These are phyloP conservation scores for Colletotrichum sp. DNA, from an alignment of 2,329 filamentous ascomycete genomes.

Conservation along the genomic window DNA sequence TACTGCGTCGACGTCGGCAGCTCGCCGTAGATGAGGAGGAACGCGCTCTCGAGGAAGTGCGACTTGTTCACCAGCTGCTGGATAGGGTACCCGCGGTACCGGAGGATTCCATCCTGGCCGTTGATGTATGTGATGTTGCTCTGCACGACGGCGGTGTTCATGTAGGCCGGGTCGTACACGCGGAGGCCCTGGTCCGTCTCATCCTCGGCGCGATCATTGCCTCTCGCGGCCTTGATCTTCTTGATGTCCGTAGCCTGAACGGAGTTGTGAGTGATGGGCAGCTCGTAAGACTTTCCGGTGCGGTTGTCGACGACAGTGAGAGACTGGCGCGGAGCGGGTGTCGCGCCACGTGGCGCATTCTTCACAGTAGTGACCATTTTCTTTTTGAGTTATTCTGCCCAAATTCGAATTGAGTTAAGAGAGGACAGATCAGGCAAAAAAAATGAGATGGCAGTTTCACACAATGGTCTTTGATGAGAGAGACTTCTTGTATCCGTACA, in stretches of 20 bases:
- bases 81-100: slow-evolving; percentile 58
- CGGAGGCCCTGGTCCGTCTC: slow-evolving; percentile 54
- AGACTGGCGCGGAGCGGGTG: slow-evolving; percentile 28
- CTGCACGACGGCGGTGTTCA: slow-evolving; percentile 57
- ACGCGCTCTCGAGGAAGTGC: slow-evolving; percentile 54
- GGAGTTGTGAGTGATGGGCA: slow-evolving; percentile 54
- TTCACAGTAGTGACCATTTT: slow-evolving; percentile 12
- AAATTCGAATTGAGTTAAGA: neutral
- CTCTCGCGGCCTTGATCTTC: slow-evolving; percentile 46
- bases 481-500: neutral
- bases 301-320: slow-evolving; percentile 55
- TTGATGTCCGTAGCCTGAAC: slow-evolving; percentile 57
- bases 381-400: neutral
- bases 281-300: slow-evolving; percentile 51
- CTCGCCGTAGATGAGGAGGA: slow-evolving; percentile 57
- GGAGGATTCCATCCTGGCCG: slow-evolving; percentile 54
- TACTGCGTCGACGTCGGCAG: slow-evolving; percentile 48
- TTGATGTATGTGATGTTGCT: slow-evolving; percentile 59
- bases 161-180: slow-evolving; percentile 56
- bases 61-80: slow-evolving; percentile 54
- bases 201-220: slow-evolving; percentile 45
- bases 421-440: neutral
- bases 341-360: slow-evolving; percentile 17
- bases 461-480: slow-evolving; percentile 4
- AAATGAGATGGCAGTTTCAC: neutral